Conservation (phyloP, 192 early-diverging fungal species). For the Linnemannia hyalina region DNA sequence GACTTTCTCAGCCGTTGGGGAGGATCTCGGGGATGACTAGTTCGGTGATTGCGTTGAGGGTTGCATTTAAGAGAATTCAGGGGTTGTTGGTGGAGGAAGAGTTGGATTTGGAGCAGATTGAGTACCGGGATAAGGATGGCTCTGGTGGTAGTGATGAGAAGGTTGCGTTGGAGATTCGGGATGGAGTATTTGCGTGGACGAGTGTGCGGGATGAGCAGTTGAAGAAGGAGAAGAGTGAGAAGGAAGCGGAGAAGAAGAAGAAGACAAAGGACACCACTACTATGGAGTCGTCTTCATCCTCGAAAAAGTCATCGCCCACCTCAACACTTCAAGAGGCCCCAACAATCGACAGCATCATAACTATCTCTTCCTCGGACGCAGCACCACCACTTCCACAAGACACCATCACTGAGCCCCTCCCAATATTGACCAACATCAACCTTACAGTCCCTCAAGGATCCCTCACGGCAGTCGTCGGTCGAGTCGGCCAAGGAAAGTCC, state of each 20-base stretch:
- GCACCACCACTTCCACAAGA: neutral
- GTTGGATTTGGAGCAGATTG: constrained; percentile 13
- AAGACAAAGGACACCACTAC: neutral
- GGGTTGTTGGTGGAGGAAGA: constrained; percentile 30
- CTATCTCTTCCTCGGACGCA: constrained; percentile 30
- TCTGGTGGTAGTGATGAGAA: neutral
- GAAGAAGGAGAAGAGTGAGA: neutral
- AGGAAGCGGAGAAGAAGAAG: constrained; percentile 5
- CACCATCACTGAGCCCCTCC: neutral
- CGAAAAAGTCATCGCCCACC: constrained; percentile 27
- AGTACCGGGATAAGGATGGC: constrained; percentile 7
- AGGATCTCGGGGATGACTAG: constrained; percentile 18
- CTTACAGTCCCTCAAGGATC: constrained; percentile 52
- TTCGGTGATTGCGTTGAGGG: constrained; percentile 11
- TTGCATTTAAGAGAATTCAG: constrained; percentile 30
- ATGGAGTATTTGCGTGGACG: constrained; percentile 16
- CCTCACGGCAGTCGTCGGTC: constrained; percentile 71
- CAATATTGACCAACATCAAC: constrained; percentile 55
- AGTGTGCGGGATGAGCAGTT: neutral
- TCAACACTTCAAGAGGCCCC: neutral
- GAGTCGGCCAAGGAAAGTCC: constrained; percentile 84
- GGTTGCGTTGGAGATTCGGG: constrained; percentile 2
- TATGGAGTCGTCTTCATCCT: constrained; percentile 25
- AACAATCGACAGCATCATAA: constrained; percentile 71
- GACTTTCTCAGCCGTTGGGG: constrained; percentile 29